Conservation (phyloP, 495 filamentous ascomycete species). For the Parmelia sp. region DNA sequence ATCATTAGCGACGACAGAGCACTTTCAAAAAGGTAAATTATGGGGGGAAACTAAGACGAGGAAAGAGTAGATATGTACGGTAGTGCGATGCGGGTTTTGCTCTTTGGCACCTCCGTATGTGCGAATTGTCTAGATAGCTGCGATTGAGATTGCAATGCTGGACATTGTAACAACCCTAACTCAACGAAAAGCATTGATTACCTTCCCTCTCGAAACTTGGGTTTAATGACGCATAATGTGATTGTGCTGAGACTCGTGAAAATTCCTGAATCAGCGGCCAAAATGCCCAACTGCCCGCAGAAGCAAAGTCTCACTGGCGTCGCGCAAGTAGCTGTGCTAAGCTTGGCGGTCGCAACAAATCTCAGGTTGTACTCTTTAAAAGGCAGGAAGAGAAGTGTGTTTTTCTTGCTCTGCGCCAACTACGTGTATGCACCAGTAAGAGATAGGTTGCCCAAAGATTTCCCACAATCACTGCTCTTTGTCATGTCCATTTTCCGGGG, state of each 20-base stretch:
- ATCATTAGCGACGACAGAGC: not conserved
- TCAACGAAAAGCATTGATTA: not conserved
- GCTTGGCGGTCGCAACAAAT: not conserved
- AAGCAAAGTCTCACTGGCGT: not conserved
- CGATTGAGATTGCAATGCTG: not conserved
- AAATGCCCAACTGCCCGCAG: no score
- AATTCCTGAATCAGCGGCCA: not conserved
- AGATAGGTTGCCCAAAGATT: no score
- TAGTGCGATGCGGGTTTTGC: slow-evolving; percentile 1
- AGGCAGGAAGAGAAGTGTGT: not conserved
- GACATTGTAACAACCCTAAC: not conserved
- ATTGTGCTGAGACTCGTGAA: not conserved
- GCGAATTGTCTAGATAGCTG: not conserved
- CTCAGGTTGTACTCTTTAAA: not conserved
- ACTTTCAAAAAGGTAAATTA: not conserved
- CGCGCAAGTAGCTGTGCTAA: not conserved
- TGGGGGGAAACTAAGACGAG: not conserved
- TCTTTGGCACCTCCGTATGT: not conserved
- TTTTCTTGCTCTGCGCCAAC: not conserved
- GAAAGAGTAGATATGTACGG: not conserved
- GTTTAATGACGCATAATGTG: not conserved
- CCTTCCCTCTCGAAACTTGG: not conserved
- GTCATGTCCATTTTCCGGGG: slow-evolving; percentile 16
- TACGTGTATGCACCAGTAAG: not conserved
- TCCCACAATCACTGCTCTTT: slow-evolving; percentile 8